Percentiles rank a stretch among this genome's conserved stretches.
Evolutionary conservation across 1,284 basidiomycete genomes (phyloP).

Genomic region (Porodaedalea pini): DNA sequence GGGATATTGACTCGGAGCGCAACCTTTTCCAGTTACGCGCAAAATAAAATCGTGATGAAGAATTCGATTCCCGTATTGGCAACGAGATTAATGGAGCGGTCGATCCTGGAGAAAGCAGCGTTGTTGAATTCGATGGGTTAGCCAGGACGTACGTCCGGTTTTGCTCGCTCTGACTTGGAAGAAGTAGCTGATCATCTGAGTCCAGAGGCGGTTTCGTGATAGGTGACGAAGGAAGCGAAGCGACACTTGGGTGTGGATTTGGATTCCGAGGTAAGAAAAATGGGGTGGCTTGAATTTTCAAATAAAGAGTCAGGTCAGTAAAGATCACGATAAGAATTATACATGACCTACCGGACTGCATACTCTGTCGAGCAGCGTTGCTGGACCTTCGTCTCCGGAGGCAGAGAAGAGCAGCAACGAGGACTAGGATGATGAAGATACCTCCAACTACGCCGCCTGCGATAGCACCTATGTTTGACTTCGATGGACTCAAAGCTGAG

Average conservation of each 20-base stretch:
- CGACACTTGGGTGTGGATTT: no score
- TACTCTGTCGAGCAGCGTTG: background rate
- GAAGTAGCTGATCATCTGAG: background rate
- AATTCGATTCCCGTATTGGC: background rate
- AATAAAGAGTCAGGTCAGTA: background rate
- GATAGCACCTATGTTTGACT: background rate
- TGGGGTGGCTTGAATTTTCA: no score
- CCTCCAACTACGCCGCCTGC: background rate
- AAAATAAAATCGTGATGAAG: background rate
- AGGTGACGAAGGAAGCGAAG: no score
- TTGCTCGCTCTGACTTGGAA: background rate
- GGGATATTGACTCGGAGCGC: no score
- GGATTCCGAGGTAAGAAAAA: no score
- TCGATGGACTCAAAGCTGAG: background rate
- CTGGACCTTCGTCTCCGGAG: background rate
- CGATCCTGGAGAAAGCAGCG: background rate
- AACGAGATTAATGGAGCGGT: background rate
- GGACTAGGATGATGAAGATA: background rate
- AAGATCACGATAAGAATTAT: background rate
- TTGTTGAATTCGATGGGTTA: background rate
- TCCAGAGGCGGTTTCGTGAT: background rate
- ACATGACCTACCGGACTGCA: background rate
- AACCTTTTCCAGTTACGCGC: background rate
- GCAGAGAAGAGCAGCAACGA: background rate
- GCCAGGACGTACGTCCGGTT: background rate